These are phyloP conservation scores for Hypoxylon sp. DNA, from an alignment of 2,329 filamentous ascomycete genomes.

Conservation along the genomic window DNA sequence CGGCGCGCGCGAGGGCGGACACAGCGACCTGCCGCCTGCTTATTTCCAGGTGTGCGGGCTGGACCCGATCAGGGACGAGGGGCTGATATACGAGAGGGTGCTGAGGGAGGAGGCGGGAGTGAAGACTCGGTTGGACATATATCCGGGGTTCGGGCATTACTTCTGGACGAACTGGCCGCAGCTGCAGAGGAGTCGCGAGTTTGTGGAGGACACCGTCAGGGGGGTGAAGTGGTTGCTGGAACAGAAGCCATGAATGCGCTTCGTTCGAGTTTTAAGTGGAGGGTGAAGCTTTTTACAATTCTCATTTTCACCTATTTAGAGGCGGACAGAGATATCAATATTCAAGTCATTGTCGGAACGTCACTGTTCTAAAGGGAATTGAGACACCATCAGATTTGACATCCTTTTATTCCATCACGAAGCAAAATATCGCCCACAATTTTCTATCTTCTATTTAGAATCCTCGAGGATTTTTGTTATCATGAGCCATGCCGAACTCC, in stretches of 20 bases:
- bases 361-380: too few species aligned
- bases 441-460: too few species aligned
- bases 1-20: slow-evolving; percentile 35
- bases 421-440: too few species aligned
- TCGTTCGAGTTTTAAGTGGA: neutral
- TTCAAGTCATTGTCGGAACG: neutral
- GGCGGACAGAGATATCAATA: neutral
- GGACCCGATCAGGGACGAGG: slow-evolving; percentile 66
- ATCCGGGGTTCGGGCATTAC: slow-evolving; percentile 46
- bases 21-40: slow-evolving; percentile 56
- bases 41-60: slow-evolving; percentile 65
- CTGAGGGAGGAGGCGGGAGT: slow-evolving; percentile 58
- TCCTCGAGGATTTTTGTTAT: too few species aligned
- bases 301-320: too few species aligned
- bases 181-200: slow-evolving; percentile 41
- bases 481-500: slow-evolving; percentile 3
- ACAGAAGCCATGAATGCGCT: slow-evolving; percentile 26
- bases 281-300: too few species aligned
- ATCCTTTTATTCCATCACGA: too few species aligned
- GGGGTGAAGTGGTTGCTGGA: slow-evolving; percentile 48
- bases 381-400: too few species aligned
- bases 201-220: slow-evolving; percentile 47
- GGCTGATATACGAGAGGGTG: slow-evolving; percentile 63
- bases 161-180: slow-evolving; percentile 50
- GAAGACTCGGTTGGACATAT: slow-evolving; percentile 57